These are phyloP conservation scores for Collybia sordida DNA, from an alignment of 768 basidiomycete species.

Conservation along the genomic window DNA sequence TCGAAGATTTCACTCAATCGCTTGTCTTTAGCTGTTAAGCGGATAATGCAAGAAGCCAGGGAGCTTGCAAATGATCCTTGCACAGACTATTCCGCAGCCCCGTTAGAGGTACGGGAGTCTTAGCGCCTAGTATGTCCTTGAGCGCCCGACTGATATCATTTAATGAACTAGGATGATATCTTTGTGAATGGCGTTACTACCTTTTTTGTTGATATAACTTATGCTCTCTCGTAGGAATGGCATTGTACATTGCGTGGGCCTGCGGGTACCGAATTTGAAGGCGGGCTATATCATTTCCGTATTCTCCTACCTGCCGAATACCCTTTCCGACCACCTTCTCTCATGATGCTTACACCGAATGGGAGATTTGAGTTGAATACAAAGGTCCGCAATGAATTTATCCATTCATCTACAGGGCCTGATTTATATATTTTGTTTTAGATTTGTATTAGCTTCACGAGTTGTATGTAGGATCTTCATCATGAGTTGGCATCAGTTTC, in stretches of 20 bases:
- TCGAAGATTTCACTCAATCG: not conserved
- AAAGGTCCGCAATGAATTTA: conserved; percentile 56
- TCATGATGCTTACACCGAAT: conserved; percentile 95
- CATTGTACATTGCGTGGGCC: conserved; percentile 96
- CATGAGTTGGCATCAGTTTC: conserved; percentile 4
- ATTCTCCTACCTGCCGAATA: conserved; percentile 91
- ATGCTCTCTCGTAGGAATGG: conserved; percentile 62
- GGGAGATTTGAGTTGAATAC: conserved; percentile 97
- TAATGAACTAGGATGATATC: conserved; percentile 68
- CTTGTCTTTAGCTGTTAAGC: conserved; percentile 72
- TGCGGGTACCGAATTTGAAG: conserved; percentile 86
- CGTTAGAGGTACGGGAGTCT: conserved; percentile 59
- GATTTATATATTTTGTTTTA: conserved; percentile 25
- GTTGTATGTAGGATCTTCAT: conserved; percentile 50
- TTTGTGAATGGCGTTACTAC: conserved; percentile 55
- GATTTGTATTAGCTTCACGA: conserved; percentile 95
- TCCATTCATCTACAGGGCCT: not conserved
- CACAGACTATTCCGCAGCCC: conserved; percentile 84
- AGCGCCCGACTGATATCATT: conserved; percentile 7
- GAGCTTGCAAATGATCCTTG: conserved; percentile 85
- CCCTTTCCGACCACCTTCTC: conserved; percentile 93
- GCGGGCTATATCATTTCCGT: conserved; percentile 95
- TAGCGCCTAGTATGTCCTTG: not conserved
- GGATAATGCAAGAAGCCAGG: conserved; percentile 94
- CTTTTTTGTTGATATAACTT: conserved; percentile 11